Base-by-base conservation (phyloP, 139 green algal species). In the Choricystis sp. region DNA sequence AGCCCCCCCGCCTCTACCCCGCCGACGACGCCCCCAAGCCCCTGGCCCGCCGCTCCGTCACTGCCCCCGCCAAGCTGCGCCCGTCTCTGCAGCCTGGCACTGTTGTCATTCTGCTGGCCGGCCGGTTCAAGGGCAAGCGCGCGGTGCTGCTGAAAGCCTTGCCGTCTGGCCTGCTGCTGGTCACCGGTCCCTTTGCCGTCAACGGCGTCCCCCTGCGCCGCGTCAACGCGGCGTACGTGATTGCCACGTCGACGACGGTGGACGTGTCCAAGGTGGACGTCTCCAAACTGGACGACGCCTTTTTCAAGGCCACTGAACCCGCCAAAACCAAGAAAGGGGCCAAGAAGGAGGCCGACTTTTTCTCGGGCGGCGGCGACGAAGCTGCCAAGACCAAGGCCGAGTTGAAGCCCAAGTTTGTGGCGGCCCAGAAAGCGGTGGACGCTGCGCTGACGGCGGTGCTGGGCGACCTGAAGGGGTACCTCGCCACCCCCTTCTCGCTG, bases 71-170 rank as follows among this genome's bases (percentile, higher is more conserved):
- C 40, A 94, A 94, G 82, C 89, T 98, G 31, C 78, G 93, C 49
- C 60, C 80, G 49, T 88, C 76, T 76, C 94, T 99, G 78, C 94
- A 86, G 23, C 93, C 94, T 27, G 94, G 94, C 67, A 95, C 87
- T 14, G 89, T 99, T 24, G 81, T 98, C 23, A 96, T 99, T 72
- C 68, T 99, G 68, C 78, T 99, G 64, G 89, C 91, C 3, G 94
- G 94, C 60, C 83, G 78, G 63, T 97, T 97, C 84, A 99, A 98
- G 88, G 92, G 92, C 71, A 96, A 95, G 88, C 84, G 94, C 62
- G 89, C 94, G 48, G 81, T 99, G 9, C 97, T 94, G 87, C 80
- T 99, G 57, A 78, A 81, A 59, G 90, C 98, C 87, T 89, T 98
- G 68, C 74, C 76, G 23, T 94, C 83, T 16, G 58, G 93, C 25